These are phyloP conservation scores for Penicillium concentricum DNA, from an alignment of 2,329 filamentous ascomycete genomes.

Conservation along the genomic window DNA sequence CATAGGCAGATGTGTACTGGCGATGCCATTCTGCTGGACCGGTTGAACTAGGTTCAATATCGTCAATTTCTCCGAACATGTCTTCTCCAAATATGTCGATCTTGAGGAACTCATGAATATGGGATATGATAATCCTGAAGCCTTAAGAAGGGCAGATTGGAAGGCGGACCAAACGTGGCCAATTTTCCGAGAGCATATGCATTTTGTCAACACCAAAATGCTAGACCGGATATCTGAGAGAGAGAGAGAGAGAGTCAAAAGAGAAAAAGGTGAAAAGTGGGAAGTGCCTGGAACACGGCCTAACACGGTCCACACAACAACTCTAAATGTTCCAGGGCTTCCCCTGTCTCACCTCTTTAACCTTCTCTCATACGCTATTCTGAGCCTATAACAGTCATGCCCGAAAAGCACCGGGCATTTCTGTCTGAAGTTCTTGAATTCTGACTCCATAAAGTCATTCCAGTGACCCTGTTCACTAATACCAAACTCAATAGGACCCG, in stretches of 20 bases:
- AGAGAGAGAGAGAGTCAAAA: neutral
- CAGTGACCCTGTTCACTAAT: neutral
- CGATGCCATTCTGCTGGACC: neutral
- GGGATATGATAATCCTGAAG: neutral
- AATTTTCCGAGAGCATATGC: neutral
- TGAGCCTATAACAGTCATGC: too few species aligned
- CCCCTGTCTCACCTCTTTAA: neutral
- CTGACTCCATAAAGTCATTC: neutral
- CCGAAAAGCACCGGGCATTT: too few species aligned
- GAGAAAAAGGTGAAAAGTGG: neutral
- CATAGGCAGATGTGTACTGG: neutral
- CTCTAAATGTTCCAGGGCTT: neutral
- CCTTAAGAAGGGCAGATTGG: neutral
- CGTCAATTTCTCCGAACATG: neutral
- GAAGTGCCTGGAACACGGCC: neutral
- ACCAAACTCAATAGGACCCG: neutral
- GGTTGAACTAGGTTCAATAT: neutral
- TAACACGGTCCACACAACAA: neutral
- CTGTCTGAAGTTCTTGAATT: too few species aligned
- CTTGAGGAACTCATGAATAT: neutral
- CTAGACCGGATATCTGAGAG: neutral
- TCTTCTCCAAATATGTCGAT: neutral
- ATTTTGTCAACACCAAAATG: neutral
- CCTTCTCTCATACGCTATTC: neutral
- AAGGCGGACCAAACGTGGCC: neutral